These are phyloP conservation scores for Cetradonia linearis DNA, from an alignment of 495 filamentous ascomycete genomes.

Conservation along the genomic window DNA sequence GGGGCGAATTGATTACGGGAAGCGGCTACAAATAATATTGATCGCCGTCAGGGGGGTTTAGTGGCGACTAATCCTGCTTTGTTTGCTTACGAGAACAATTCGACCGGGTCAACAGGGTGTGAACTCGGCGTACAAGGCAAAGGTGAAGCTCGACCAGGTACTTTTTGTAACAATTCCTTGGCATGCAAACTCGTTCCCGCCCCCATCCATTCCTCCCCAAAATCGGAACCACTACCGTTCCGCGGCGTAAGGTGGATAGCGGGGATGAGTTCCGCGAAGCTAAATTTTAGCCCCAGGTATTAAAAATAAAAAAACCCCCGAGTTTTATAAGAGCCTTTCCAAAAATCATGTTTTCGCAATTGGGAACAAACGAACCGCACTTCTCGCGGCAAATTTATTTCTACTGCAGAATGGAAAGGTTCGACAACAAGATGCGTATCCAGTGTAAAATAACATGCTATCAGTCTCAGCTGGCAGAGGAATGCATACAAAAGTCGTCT, in stretches of 20 bases:
- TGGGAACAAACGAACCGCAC: slow-evolving; percentile 32
- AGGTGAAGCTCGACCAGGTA: neutral
- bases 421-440: slow-evolving; percentile 19
- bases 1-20: slow-evolving; percentile 14
- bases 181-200: too few relatives aligned
- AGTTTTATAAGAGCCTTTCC: too few relatives aligned
- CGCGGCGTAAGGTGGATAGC: too few relatives aligned
- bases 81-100: neutral
- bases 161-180: neutral
- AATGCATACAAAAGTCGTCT: too few relatives aligned
- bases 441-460: slow-evolving; percentile 13
- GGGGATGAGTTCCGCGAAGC: too few relatives aligned
- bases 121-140: too few relatives aligned
- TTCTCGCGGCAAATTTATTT: slow-evolving; percentile 32
- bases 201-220: too few relatives aligned
- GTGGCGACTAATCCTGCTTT: neutral
- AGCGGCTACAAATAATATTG: neutral
- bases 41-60: neutral
- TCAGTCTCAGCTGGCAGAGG: slow-evolving; percentile 1
- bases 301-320: too few relatives aligned
- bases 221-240: too few relatives aligned
- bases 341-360: slow-evolving; percentile 28
- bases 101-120: neutral
- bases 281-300: too few relatives aligned
- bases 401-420: slow-evolving; percentile 31